Evolutionary conservation across 495 filamentous ascomycete species (phyloP), one percentile per base, ranked within the genome.

Genomic region (Tuber brumale): DNA sequence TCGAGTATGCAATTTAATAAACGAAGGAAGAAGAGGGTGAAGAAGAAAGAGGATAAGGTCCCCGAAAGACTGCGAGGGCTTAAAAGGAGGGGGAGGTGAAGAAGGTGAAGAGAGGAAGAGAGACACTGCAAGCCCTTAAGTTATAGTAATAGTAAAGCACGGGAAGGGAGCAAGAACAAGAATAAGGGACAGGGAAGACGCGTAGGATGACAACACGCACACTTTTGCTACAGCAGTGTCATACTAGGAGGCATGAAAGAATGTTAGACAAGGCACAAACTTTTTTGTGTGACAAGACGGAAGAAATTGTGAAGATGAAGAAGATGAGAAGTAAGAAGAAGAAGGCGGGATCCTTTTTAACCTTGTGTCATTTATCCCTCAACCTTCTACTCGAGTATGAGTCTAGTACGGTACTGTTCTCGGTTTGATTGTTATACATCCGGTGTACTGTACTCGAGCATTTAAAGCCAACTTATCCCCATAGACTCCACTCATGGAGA

Each of bases 1-100:
- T 27, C 10, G 27, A 14, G 14, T 61, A 61, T 61, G n/a, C 31
- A 10, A 61, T 66, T 35, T 35, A 18, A 18, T 8, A 37, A 70
- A 72, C 18, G 43, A 39, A 35, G 43, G 48, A 23, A 43, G 42
- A 39, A 76, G 44, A 10, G n/a, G n/a, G n/a, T 70, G 39, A 77
- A 48, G 18, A 72, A 80, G 43, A 66, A 75, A 42, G n/a, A 73
- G 21, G 48, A 61, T 31, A 57, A 43, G 10, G 66, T 27, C 23
- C 70, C 70, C 43, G 10, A 23, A 31, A 19, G 19, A 16, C 21
- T 43, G 37, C 27, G 37, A 69, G 69, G 42, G 39, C 35, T 21
- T 46, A 70, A 75, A 51, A 61, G 31, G 27, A 61, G 23, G 61
- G 43, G 48, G 44, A 41, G 70, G 44, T 35, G 41, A 39, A 14